Conservation (phyloP, 305 asterid genomes). For the Solanum hybrid region DNA sequence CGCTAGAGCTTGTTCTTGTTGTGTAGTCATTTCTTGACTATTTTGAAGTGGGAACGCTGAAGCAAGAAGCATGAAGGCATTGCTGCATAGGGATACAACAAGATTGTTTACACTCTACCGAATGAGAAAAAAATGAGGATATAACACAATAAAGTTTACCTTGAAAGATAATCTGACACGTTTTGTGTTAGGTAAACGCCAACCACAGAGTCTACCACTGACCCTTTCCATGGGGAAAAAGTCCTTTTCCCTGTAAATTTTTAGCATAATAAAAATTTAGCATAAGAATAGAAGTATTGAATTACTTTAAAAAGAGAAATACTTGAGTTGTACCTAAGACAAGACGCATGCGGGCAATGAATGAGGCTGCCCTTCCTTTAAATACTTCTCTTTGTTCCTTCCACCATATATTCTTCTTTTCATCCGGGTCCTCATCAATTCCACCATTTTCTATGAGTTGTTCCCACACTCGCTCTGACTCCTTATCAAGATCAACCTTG, state of each 20-base stretch:
- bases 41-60: slow-evolving; percentile 32
- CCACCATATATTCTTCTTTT: slow-evolving; percentile 26
- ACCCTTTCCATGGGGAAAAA: slow-evolving; percentile 61
- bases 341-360: slow-evolving; percentile 26
- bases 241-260: slow-evolving; percentile 31
- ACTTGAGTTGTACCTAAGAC: slow-evolving; percentile 34
- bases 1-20: neutral
- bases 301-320: neutral
- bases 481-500: slow-evolving; percentile 36
- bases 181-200: slow-evolving; percentile 72
- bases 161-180: slow-evolving; percentile 49
- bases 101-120: neutral
- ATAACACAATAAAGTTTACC: slow-evolving; percentile 25
- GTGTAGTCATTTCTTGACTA: neutral
- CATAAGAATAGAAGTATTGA: neutral
- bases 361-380: slow-evolving; percentile 2
- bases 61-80: slow-evolving; percentile 40
- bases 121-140: neutral
- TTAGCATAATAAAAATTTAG: neutral
- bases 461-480: slow-evolving; percentile 25
- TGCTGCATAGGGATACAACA: slow-evolving; percentile 24
- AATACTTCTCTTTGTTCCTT: slow-evolving; percentile 6
- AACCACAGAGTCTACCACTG: slow-evolving; percentile 55
- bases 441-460: slow-evolving; percentile 18
- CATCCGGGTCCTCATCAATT: slow-evolving; percentile 7